Conservation (phyloP, 164 flowering plant species). For the Buxus sempervirens region DNA sequence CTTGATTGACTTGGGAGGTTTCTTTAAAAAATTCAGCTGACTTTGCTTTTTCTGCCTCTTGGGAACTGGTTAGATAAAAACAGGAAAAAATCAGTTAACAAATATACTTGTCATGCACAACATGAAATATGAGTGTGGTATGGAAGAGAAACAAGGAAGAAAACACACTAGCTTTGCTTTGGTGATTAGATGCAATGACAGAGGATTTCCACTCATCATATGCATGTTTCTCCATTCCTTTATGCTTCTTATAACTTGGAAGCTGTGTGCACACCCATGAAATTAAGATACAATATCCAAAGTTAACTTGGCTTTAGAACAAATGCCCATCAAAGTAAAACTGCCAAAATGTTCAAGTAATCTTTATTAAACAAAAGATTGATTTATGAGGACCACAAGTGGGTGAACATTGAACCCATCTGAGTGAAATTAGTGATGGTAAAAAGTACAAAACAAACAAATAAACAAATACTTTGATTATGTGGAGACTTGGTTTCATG, state of each 20-base stretch:
- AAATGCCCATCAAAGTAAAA: background rate
- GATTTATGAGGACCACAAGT: no score
- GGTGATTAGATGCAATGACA: slow-evolving; percentile 55
- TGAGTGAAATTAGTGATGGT: no score
- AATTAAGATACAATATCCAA: background rate
- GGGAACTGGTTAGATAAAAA: slow-evolving; percentile 24
- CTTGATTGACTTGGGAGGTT: slow-evolving; percentile 30
- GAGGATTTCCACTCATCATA: slow-evolving; percentile 83
- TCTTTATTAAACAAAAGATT: no score
- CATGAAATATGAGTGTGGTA: background rate
- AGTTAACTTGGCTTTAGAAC: background rate
- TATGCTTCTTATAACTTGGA: slow-evolving; percentile 66
- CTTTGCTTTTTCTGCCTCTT: slow-evolving; percentile 54
- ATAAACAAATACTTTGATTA: no score
- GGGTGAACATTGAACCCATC: no score
- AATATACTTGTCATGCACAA: background rate
- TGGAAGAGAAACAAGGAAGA: background rate
- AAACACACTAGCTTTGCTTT: slow-evolving; percentile 24
- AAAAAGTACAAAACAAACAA: no score
- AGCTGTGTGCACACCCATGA: slow-evolving; percentile 33
- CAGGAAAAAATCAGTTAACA: background rate
- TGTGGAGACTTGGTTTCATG: no score
- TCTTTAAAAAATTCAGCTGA: slow-evolving; percentile 47
- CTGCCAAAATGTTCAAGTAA: no score
- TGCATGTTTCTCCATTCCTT: slow-evolving; percentile 45